Conservation (phyloP, 1,284 basidiomycete genomes). For the Fomitopsis betulina region DNA sequence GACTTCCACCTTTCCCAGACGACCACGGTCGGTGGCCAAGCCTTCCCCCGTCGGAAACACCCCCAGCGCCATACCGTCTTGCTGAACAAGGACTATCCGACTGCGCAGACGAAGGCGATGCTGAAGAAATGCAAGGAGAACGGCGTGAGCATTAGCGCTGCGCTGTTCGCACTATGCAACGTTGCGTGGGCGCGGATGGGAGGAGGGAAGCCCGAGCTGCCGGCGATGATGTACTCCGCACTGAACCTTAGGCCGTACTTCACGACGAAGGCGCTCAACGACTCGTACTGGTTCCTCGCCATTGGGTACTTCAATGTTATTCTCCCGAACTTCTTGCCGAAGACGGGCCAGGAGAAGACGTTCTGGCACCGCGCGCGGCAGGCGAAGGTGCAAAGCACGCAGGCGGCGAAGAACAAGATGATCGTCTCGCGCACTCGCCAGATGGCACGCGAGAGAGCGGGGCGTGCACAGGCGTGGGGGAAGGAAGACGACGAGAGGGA, state of each 20-base stretch:
- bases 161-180: constrained; percentile 72
- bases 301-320: constrained; percentile 80
- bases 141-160: constrained; percentile 71
- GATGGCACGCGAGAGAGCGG: constrained; percentile 61
- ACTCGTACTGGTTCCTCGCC: constrained; percentile 74
- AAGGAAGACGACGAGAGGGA: constrained; percentile 67
- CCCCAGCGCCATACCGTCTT: constrained; percentile 57
- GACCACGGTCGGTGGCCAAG: constrained; percentile 53
- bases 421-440: constrained; percentile 52
- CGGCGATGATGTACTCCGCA: constrained; percentile 78
- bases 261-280: constrained; percentile 31
- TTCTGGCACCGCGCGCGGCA: constrained; percentile 75
- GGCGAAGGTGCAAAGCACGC: constrained; percentile 62
- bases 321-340: constrained; percentile 62
- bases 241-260: constrained; percentile 69
- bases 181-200: constrained; percentile 62
- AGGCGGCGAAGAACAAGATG: constrained; percentile 58
- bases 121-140: constrained; percentile 63
- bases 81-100: constrained; percentile 55
- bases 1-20: constrained; percentile 52
- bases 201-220: constrained; percentile 41
- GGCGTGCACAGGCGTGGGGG: constrained; percentile 59
- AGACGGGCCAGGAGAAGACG: constrained; percentile 31
- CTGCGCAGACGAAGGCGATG: constrained; percentile 50
- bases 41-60: constrained; percentile 48